A percentile compares a stretch with the other conserved stretches of the same genome.
Evolutionary conservation across 495 filamentous ascomycete species (phyloP).

Genomic region (Xylaria venustula): DNA sequence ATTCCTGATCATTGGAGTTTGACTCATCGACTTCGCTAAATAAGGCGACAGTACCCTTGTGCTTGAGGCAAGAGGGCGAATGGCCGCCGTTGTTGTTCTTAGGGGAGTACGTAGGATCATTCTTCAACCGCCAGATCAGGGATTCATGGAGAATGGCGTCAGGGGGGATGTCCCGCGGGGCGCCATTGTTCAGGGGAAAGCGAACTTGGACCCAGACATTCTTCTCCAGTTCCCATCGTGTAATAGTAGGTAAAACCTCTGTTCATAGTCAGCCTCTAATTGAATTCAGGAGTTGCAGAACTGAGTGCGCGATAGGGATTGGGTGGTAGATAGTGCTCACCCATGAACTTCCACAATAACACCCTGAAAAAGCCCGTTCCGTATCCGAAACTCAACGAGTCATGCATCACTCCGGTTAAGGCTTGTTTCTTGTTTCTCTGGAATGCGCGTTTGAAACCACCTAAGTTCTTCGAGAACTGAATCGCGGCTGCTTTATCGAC

Average conservation of each 20-base stretch:
- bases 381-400: slow-evolving; percentile 24
- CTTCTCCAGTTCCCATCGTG: slow-evolving; percentile 29
- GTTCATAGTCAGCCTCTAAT: slow-evolving; percentile 3
- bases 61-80: slow-evolving; percentile 21
- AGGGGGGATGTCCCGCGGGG: slow-evolving; percentile 66
- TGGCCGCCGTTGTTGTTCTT: slow-evolving; percentile 48
- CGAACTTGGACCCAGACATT: slow-evolving; percentile 31
- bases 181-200: slow-evolving; percentile 61
- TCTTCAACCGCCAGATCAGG: slow-evolving; percentile 61
- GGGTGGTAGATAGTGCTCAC: slow-evolving; percentile 9
- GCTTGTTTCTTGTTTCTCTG: slow-evolving; percentile 23
- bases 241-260: slow-evolving; percentile 39
- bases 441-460: slow-evolving; percentile 22
- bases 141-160: slow-evolving; percentile 63
- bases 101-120: slow-evolving; percentile 58
- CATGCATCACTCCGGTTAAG: slow-evolving; percentile 24
- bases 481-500: slow-evolving; percentile 18
- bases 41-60: slow-evolving; percentile 11
- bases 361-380: slow-evolving; percentile 24
- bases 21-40: slow-evolving; percentile 1
- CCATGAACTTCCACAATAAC: slow-evolving; percentile 34
- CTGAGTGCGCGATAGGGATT: neutral
- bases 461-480: slow-evolving; percentile 18
- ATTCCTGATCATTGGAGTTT: neutral
- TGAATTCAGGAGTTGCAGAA: neutral